These are phyloP conservation scores for Raffaelea ambrosiae DNA, from an alignment of 2,329 filamentous ascomycete species.

Conservation along the genomic window DNA sequence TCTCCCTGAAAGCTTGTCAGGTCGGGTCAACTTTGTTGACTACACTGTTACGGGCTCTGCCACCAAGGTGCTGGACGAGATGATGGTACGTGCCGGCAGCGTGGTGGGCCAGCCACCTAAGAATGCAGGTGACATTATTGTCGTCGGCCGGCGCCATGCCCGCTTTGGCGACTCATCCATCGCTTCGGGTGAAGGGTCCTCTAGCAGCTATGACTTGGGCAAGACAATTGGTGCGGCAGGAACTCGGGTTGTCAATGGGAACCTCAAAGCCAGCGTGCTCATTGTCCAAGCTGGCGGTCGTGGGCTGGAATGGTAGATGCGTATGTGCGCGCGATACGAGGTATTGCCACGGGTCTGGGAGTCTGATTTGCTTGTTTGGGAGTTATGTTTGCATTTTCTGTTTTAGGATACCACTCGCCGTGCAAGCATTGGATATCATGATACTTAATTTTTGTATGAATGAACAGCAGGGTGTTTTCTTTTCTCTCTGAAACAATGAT, in stretches of 20 bases:
- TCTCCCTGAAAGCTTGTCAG: conserved; percentile 22
- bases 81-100: conserved; percentile 44
- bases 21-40: conserved; percentile 39
- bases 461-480: no score
- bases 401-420: no score
- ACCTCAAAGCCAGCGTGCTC: conserved; percentile 58
- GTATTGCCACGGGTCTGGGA: no score
- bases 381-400: no score
- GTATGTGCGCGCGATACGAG: no score
- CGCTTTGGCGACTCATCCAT: conserved; percentile 10
- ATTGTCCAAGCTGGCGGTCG: conserved; percentile 53
- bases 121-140: conserved; percentile 63
- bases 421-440: no score
- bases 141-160: conserved; percentile 51
- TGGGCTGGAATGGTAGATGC: conserved; percentile 9
- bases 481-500: no score
- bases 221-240: conserved; percentile 52
- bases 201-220: conserved; percentile 29
- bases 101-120: conserved; percentile 50
- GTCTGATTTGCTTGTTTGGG: no score
- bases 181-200: conserved; percentile 8
- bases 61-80: conserved; percentile 31
- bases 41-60: conserved; percentile 28
- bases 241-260: conserved; percentile 48
- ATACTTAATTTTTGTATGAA: no score